phyloP scores from a whole-genome alignment of 2,329 filamentous ascomycete species.

The Nemania serpens region DNA sequence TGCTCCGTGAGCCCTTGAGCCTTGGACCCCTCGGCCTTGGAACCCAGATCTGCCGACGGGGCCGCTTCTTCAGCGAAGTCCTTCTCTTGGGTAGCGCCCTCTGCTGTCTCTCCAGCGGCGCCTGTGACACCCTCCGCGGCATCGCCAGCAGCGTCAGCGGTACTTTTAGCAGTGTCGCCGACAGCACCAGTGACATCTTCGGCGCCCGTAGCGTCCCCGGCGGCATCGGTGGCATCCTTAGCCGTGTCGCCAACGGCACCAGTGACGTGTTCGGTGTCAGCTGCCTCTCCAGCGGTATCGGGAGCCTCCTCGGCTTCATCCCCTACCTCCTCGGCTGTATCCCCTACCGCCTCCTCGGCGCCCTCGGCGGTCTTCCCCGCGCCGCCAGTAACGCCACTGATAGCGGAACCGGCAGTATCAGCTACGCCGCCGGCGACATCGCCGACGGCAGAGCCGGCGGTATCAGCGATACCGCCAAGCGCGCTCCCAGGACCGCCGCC shows the following conservation, averaged over 20 bases:
- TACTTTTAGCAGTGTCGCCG: slow-evolving; percentile 31
- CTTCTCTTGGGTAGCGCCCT: slow-evolving; percentile 29
- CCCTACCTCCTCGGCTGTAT: slow-evolving; percentile 31
- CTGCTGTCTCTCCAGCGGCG: slow-evolving; percentile 27
- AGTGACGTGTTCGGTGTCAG: slow-evolving; percentile 16
- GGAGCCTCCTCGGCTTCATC: slow-evolving; percentile 30
- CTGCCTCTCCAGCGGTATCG: no score
- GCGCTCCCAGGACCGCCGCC: slow-evolving; percentile 30
- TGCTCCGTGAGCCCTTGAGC: slow-evolving; percentile 29
- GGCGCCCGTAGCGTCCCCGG: slow-evolving; percentile 33
- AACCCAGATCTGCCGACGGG: slow-evolving; percentile 17
- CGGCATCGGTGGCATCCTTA: slow-evolving; percentile 33
- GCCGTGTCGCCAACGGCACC: slow-evolving; percentile 32
- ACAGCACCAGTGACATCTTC: slow-evolving; percentile 31
- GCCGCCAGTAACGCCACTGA: slow-evolving; percentile 30
- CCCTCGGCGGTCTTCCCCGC: slow-evolving; percentile 33
- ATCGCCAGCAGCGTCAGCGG: slow-evolving; percentile 30
- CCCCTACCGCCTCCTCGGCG: slow-evolving; percentile 30
- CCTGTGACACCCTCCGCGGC: slow-evolving; percentile 32
- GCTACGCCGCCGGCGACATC: slow-evolving; percentile 34
- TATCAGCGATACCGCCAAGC: slow-evolving; percentile 34
- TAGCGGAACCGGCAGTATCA: slow-evolving; percentile 22
- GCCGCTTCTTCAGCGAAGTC: slow-evolving; percentile 27
- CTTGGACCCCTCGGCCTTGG: slow-evolving; percentile 24
- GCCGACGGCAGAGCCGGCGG: slow-evolving; percentile 25